Evolutionary conservation across 2,329 filamentous ascomycete species (phyloP).

Genomic region (Pseudocercospora vitis): DNA sequence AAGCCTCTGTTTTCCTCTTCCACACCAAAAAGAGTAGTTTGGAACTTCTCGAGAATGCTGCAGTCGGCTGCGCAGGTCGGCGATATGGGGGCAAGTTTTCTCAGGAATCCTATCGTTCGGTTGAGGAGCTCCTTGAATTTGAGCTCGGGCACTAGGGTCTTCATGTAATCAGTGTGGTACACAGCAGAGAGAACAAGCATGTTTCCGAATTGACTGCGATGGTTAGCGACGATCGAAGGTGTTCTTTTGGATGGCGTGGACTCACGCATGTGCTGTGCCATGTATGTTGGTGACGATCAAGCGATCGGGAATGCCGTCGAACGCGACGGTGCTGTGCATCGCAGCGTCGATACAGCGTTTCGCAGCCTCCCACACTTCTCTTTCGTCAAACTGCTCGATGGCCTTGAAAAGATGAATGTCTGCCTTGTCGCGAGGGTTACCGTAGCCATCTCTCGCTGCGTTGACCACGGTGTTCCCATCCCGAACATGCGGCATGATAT

Average conservation of each 20-base stretch:
- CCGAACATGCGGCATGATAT: constrained; percentile 43
- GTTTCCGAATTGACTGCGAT: constrained; percentile 87
- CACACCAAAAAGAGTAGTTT: constrained; percentile 37
- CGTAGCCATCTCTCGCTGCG: constrained; percentile 34
- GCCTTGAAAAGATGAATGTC: constrained; percentile 40
- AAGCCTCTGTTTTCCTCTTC: constrained; percentile 22
- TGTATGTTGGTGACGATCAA: constrained; percentile 93
- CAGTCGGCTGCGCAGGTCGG: constrained; percentile 74
- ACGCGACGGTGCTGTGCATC: constrained; percentile 80
- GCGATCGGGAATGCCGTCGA: constrained; percentile 67
- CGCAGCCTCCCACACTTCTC: constrained; percentile 34
- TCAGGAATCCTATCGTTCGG: constrained; percentile 75
- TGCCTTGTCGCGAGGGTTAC: constrained; percentile 34
- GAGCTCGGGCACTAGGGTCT: constrained; percentile 56
- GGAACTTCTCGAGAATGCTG: constrained; percentile 64
- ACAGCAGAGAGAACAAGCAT: constrained; percentile 85
- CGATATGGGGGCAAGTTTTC: constrained; percentile 67
- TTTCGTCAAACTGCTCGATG: constrained; percentile 34
- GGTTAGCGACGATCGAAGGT: constrained; percentile 29
- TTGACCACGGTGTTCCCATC: constrained; percentile 22
- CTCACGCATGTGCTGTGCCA: constrained; percentile 93
- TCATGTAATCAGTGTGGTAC: constrained; percentile 60
- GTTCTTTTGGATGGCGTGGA: constrained; percentile 33
- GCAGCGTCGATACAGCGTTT: constrained; percentile 67
- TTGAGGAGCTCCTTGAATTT: constrained; percentile 62